Evolutionary conservation across 2,329 filamentous ascomycete genomes (phyloP).

Genomic region (Chalara sp.): DNA sequence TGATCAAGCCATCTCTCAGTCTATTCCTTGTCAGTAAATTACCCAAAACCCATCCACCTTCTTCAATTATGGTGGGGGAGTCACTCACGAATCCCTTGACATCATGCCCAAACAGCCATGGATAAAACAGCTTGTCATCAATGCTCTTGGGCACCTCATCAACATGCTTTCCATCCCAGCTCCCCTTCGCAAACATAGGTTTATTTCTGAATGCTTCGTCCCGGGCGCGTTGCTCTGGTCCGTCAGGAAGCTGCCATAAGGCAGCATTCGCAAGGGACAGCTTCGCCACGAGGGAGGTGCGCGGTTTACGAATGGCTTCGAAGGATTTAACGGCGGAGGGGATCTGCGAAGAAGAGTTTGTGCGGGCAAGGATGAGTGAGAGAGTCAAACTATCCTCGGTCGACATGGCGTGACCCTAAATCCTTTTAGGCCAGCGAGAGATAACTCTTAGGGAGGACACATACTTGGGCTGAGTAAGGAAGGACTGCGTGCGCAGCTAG

Average conservation of each 20-base stretch:
- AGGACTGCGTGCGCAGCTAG: no score
- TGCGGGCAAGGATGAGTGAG: no score
- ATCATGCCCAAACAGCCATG: constrained; percentile 47
- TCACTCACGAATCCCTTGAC: constrained; percentile 8
- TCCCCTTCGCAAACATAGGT: neutral
- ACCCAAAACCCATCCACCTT: no score
- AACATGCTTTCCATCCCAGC: constrained; percentile 32
- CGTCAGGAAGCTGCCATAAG: constrained; percentile 26
- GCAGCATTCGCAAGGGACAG: constrained; percentile 45
- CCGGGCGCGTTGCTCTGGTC: constrained; percentile 5
- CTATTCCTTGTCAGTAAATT: no score
- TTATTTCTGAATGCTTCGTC: constrained; percentile 31
- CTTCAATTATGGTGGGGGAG: no score
- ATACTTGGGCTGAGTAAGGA: no score
- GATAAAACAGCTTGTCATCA: constrained; percentile 48
- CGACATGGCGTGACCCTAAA: no score
- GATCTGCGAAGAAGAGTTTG: constrained; percentile 24
- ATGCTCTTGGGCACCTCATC: constrained; percentile 3
- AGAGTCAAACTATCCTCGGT: no score
- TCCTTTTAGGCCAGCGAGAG: no score
- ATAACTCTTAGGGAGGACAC: no score
- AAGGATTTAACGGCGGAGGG: constrained; percentile 36
- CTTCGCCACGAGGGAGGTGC: constrained; percentile 44
- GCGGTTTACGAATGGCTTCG: constrained; percentile 36
- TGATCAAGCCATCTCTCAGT: no score